Base-by-base conservation (phyloP, 768 basidiomycete species). In the Hericium erinaceus region DNA sequence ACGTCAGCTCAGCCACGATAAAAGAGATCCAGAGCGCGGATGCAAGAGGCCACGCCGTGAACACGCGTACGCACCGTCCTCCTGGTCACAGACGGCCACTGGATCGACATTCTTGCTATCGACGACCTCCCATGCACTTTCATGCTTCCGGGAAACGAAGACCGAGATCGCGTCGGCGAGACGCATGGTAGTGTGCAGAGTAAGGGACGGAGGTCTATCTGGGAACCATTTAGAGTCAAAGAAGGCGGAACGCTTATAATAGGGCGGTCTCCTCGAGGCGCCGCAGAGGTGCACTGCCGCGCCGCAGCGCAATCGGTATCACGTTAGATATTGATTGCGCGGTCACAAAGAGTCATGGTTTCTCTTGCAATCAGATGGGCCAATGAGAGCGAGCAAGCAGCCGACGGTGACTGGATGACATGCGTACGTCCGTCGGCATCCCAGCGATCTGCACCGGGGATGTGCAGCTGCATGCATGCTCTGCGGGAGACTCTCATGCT, bases 81-180 rank as follows among this genome's bases (percentile, higher is more conserved):
- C 70, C 24, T 81, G 82, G 61, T 81, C 78, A 68, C 81, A 86
- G 69, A 78, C 80, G 16, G 79, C 74, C 13, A 89, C 78, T 24
- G 88, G 83, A 49, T 83, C 79, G 52, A 91, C 80, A 37, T 74
- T 70, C 64, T 78, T 80, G 65, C 76, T 81, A 58, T 83, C 82
- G 28, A 89, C 84, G 44, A 90, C 87, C 72, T 91, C 89, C 89
- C 89, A 91, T 39, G 86, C 80, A 9, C 72, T 72, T 65, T 85
- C 80, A 33, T 64, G 60, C 60, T 75, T 80, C 59, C 81, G 76
- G 60, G 80, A 77, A 63, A 85, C 79, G 60, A 72, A 72, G 65
- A 67, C 60, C 52, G 51, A 55, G 24, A 67, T 64, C 40, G 59
- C 58, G 60, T 64, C 58, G 58, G 63, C 64, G 56, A 65, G 26